Evolutionary conservation across 2,329 filamentous ascomycete species (phyloP), one percentile per base, ranked within the genome.

Genomic region (Amylocarpus encephaloides): DNA sequence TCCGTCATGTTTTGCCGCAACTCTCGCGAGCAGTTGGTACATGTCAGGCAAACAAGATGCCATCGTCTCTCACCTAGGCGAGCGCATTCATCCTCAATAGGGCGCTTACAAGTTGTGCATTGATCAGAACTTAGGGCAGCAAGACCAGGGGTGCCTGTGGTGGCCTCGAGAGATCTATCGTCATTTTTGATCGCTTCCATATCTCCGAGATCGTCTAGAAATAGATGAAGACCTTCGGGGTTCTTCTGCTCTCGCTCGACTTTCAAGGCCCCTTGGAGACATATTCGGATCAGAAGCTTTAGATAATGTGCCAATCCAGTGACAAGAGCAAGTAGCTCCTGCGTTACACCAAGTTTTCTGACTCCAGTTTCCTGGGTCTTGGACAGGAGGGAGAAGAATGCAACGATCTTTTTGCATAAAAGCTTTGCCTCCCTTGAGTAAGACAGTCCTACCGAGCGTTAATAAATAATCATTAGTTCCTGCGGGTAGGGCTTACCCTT

Each of bases 371-470:
- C 91, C 66, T 97, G 92, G 1, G 91, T 93, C 68, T 95, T 95
- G 5, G 92, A 95, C 7, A 98, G 76, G 15, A 98, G 74, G 11
- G 90, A 90, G 68, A 98, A 98, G 74, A 98, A 98, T 22, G 92
- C 88, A 5, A 98, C 93, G 48, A 98, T 95, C 70, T 98, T 98
- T 71, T 98, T 98, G 75, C 93, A 98, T n/a, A 98, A 80, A 45
- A 98, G 77, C 70, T 98, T 98, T n/a, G 93, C 88, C 72, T 98
- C 93, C 62, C 93, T 83, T 15, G 87, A 86, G 66, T 97, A 98
- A 9, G 90, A 88, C 54, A 98, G 77, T 55, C 87, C 90, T 87
- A 66, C 30, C 7, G 41, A 40, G 11, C 15, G 39, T 61, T 50
- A 59, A 51, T 10, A 30, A 22, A 16, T 13, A 39, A 22, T n/a